phyloP scores from a whole-genome alignment of 352 stramenopile genomes.

The Pythium rhizo-oryzae region DNA sequence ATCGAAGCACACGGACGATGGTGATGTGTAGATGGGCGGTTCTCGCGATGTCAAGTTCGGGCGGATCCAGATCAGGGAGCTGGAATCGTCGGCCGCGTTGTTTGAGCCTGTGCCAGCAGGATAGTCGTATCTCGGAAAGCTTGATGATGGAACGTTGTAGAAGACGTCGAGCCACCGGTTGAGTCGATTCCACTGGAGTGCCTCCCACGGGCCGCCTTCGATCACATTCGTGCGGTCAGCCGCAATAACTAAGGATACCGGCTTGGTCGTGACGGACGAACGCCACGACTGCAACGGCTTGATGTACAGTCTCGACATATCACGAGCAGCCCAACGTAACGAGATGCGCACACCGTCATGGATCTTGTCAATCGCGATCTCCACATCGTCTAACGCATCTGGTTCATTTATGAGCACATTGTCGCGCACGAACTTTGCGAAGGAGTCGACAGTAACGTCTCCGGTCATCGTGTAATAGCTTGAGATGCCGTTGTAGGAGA shows the following conservation, averaged over 20 bases:
- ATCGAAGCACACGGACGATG: neutral
- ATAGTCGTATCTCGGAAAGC: neutral
- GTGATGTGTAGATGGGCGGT: neutral
- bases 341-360: neutral
- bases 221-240: neutral
- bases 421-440: slow-evolving; percentile 2
- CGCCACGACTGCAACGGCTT: neutral
- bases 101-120: neutral
- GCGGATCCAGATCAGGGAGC: too few species aligned
- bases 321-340: neutral
- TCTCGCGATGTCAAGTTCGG: too few species aligned
- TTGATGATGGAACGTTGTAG: slow-evolving; percentile 7
- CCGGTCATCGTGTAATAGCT: neutral
- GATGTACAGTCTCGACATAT: neutral
- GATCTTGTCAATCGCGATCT: neutral
- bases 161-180: slow-evolving; percentile 20
- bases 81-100: neutral
- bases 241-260: neutral
- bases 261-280: neutral
- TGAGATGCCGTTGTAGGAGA: neutral
- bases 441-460: neutral
- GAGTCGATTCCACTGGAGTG: slow-evolving; percentile 20
- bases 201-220: neutral
- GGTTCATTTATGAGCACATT: neutral
- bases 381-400: neutral